Evolutionary conservation across 192 early-diverging fungal species (phyloP), one percentile per base, ranked within the genome.

Genomic region (Pilobolus umbonatus): DNA sequence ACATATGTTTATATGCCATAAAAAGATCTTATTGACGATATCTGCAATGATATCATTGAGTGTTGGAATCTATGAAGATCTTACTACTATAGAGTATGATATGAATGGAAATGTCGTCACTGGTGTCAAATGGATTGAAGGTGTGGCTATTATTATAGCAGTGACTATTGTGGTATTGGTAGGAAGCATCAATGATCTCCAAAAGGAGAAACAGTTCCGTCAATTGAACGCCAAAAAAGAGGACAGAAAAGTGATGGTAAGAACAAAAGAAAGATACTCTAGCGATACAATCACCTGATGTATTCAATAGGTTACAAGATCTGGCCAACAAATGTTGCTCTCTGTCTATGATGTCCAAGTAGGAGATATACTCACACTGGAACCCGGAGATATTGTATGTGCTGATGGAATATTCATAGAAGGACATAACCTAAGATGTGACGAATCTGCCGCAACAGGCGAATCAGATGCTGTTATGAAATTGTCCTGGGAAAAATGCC

Each of bases 381-480:
- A 93, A 65, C 89, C 91, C 1, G 97, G 97, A 30, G 97, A 97
- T 66, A 86, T 99, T 25, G 70, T 98, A 43, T 80, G 92, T 25
- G 91, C 88, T 7, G 97, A 99, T 65, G 97, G 88, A 24, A 72
- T 98, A 30, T 84, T 93, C 26, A 48, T 99, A 21, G 69, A 78
- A n/a, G 85, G 85, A 1, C 89, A 89, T 59, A 91, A 91, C 65
- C 66, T 97, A 34, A 75, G 81, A 38, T 88, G 85, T 54, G 97
- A 99, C 64, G 97, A 99, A 71, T 89, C 86, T 14, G 84, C 94
- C 8, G 83, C 91, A 30, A 96, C 95, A 4, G 97, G 97, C 46
- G 97, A 99, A 71, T 85, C 91, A 12, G 83, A 94, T 56, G 84
- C 92, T 1, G 85, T 98, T 15, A 76, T 80, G 39, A 99, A 99